phyloP scores from a whole-genome alignment of 1,284 basidiomycete genomes.

The Pseudozyma sp. region DNA sequence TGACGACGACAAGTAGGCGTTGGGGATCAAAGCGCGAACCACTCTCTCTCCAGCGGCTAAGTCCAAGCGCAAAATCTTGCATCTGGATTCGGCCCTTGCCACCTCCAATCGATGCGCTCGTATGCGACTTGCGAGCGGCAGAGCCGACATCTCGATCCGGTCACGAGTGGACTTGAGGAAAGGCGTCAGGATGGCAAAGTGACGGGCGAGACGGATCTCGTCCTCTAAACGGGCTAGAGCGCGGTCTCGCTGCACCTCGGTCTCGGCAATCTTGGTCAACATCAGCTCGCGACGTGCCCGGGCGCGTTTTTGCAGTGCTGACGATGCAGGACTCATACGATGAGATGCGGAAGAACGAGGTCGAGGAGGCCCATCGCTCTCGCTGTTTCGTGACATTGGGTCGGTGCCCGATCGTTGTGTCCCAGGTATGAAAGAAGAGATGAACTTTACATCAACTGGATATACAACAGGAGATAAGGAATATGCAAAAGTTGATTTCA shows the following conservation, averaged over 20 bases:
- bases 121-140: constrained; percentile 50
- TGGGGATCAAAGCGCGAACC: constrained; percentile 29
- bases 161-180: constrained; percentile 63
- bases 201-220: constrained; percentile 57
- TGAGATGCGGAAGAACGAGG: constrained; percentile 43
- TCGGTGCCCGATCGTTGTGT: constrained; percentile 18
- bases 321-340: constrained; percentile 32
- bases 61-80: constrained; percentile 51
- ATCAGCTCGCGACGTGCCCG: constrained; percentile 45
- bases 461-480: too few relatives aligned
- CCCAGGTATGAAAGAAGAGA: too few relatives aligned
- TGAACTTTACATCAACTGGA: too few relatives aligned
- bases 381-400: constrained; percentile 17
- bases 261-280: constrained; percentile 73
- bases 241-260: constrained; percentile 82
- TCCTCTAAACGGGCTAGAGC: constrained; percentile 37
- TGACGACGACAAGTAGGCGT: constrained; percentile 32
- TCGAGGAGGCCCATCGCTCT: constrained; percentile 23
- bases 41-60: constrained; percentile 49
- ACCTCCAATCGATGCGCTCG: constrained; percentile 52
- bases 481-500: too few relatives aligned
- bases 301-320: constrained; percentile 38
- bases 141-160: constrained; percentile 58
- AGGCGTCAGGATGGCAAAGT: constrained; percentile 61
- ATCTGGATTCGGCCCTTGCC: constrained; percentile 47